Evolutionary conservation across 228 moss, liverwort and hornwort species (phyloP), one percentile per base, ranked within the genome.

Genomic region (Sphagnum magellanicum): DNA sequence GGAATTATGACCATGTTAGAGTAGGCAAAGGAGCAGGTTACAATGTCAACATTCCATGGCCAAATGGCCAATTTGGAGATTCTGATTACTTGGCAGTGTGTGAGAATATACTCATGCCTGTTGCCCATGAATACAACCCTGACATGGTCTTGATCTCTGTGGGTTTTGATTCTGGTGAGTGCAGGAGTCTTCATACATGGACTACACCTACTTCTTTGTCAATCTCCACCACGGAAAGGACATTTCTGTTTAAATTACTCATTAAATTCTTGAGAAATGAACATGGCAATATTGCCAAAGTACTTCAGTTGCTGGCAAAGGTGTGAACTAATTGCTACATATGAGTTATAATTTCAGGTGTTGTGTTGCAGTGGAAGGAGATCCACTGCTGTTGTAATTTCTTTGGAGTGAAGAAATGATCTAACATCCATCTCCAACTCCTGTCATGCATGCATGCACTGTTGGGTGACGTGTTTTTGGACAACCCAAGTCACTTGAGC

Each of bases 11-110:
- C 66, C 78, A 77, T 63, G 72, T 87, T 46, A 81, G 87, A 57
- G 77, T 61, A 60, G 81, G 77, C 8, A 71, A 74, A 6, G 87
- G 87, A 5, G 70, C 63, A 74, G 87, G 87, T 8, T 87, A 72
- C 64, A 87, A 87, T 68, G 79, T 87, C 7, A 87, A 87, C 55
- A 75, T 87, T 10, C 84, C 87, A 9, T 87, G 87, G 87, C 87
- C 79, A 53, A 76, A 77, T 50, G 60, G 68, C 52, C 79, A 77
- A 4, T 87, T 81, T 67, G 87, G 87, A 53, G 87, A 87, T 77
- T 79, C 73, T 6, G 87, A 87, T 52, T 87, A 87, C 61, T 70
- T 87, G 69, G 83, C 83, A 48, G 84, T 79, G 6, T 87, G 81
- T 53, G 83, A 87, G 62, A 68, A 83, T 53, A 63, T 87, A 66